phyloP scores from a whole-genome alignment of 2,329 filamentous ascomycete species.

The Xylaria sp. region DNA sequence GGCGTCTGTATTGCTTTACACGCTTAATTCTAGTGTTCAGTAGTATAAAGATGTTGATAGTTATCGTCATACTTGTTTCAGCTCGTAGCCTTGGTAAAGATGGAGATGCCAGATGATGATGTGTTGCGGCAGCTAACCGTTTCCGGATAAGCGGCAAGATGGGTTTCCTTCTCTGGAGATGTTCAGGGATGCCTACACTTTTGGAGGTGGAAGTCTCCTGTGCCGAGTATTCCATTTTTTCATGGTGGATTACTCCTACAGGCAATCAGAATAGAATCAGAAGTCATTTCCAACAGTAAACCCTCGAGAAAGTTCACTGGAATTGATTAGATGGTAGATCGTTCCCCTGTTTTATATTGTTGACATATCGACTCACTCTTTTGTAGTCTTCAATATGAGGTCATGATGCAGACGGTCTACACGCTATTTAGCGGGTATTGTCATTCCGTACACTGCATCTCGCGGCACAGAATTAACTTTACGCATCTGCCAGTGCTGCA shows the following conservation, averaged over 20 bases:
- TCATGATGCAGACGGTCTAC: constrained; percentile 7
- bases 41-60: neutral
- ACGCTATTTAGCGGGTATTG: neutral
- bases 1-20: too few relatives aligned
- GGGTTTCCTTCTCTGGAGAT: constrained; percentile 10
- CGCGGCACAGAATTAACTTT: neutral
- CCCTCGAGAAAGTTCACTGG: neutral
- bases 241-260: neutral
- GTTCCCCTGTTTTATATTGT: neutral
- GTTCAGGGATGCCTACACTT: constrained; percentile 2
- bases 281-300: too few relatives aligned
- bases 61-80: constrained; percentile 26
- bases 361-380: neutral
- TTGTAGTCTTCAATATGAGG: constrained; percentile 4
- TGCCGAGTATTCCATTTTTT: neutral
- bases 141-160: constrained; percentile 10
- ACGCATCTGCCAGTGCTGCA: neutral
- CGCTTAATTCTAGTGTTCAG: too few relatives aligned
- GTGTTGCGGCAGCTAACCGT: constrained; percentile 33
- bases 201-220: too few relatives aligned
- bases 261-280: neutral
- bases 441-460: neutral
- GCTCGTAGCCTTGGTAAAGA: neutral
- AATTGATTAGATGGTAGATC: neutral
- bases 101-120: constrained; percentile 20